These are phyloP conservation scores for Stemphylium vesicarium DNA, from an alignment of 2,329 filamentous ascomycete genomes.

Conservation along the genomic window DNA sequence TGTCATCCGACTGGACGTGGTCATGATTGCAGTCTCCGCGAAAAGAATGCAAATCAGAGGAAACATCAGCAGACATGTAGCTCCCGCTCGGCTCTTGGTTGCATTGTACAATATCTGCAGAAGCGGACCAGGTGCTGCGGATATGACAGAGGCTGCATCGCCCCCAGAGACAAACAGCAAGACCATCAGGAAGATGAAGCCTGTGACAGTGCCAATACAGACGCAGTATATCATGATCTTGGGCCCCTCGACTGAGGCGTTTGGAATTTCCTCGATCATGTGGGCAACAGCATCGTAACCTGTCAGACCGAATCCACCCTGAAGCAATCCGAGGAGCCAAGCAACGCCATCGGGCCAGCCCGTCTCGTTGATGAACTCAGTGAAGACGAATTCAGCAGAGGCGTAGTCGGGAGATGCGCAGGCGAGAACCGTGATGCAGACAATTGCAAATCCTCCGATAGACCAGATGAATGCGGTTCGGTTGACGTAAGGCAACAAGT, in stretches of 20 bases:
- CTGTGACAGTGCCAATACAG: slow-evolving; percentile 66
- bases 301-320: slow-evolving; percentile 62
- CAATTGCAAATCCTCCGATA: slow-evolving; percentile 70
- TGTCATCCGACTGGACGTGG: slow-evolving; percentile 69
- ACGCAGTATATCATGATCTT: slow-evolving; percentile 72
- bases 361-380: slow-evolving; percentile 70
- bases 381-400: slow-evolving; percentile 69
- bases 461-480: slow-evolving; percentile 75
- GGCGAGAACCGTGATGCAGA: slow-evolving; percentile 71
- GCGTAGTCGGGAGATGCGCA: slow-evolving; percentile 71
- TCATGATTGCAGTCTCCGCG: slow-evolving; percentile 69
- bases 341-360: slow-evolving; percentile 73
- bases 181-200: slow-evolving; percentile 67
- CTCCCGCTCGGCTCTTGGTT: slow-evolving; percentile 66
- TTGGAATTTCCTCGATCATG: slow-evolving; percentile 67
- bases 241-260: slow-evolving; percentile 64
- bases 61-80: slow-evolving; percentile 71
- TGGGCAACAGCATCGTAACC: slow-evolving; percentile 62
- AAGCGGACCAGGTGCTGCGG: slow-evolving; percentile 63
- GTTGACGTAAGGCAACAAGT: slow-evolving; percentile 68
- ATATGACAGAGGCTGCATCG: slow-evolving; percentile 62
- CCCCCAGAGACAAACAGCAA: slow-evolving; percentile 68
- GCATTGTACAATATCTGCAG: slow-evolving; percentile 69
- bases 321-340: slow-evolving; percentile 59
- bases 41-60: slow-evolving; percentile 69